Base-by-base conservation (phyloP, 1,284 basidiomycete species). In the Agaricales sp. region DNA sequence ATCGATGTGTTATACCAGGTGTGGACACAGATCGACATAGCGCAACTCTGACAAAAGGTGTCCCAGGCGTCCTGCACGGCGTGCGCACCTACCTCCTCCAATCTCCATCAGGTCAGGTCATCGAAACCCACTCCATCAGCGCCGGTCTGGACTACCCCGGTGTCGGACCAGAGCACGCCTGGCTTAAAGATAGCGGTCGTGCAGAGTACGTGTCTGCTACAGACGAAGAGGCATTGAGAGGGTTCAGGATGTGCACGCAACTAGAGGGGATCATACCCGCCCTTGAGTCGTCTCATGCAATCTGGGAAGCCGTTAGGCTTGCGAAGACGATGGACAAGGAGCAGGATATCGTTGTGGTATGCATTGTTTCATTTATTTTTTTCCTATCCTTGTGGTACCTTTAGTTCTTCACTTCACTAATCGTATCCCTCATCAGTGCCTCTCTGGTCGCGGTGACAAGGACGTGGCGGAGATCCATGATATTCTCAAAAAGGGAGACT, bases 241-340 rank as follows among this genome's bases (percentile, higher is more conserved):
- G 92, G 0, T 99, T 99, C 78, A 77, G 92, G 55, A 74, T 92
- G 67, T 77, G 85, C 59, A 96, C 92, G 0, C 89, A 99, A 66
- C 67, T 83, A 20, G 96, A 99, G 70, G 96, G 96, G 25, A 99
- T 99, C 62, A 98, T 99, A 60, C 96, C 95, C 23, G 90, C 96
- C 19, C 73, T 99, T 51, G 96, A 99, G 67, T 94, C 92, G 1
- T 84, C 90, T 19, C 96, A 99, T 67, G 96, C 93, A 11, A 78
- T 99, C 59, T 98, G 93, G 92, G 84, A 86, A 45, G 92, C 87
- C 20, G 77, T 96, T 48, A 75, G 87, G 48, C 67, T 92, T 24
- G 95, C 96, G 3, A 92, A 87, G 69, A 85, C 80, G 1, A 65
- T 99, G 63, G 75, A 84, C 0, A 87, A 87, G 60, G 92, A 94